phyloP scores from a whole-genome alignment of 2,329 filamentous ascomycete genomes.

The Cladophialophora immunda region DNA sequence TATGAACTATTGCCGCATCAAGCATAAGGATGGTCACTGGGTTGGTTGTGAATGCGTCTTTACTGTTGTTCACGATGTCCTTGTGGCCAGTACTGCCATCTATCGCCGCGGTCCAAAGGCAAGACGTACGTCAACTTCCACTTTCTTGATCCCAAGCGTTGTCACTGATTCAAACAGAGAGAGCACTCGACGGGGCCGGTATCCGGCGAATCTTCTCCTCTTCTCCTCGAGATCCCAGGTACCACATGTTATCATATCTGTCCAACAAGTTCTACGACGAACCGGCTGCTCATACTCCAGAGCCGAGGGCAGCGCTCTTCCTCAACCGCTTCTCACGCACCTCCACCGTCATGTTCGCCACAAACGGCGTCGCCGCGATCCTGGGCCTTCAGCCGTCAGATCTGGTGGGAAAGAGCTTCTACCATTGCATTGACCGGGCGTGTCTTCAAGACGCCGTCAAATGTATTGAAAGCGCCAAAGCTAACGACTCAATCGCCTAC shows the following conservation, averaged over 20 bases:
- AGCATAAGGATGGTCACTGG: conserved; percentile 74
- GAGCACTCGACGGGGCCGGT: conserved; percentile 78
- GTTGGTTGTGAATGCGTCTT: conserved; percentile 88
- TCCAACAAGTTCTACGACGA: conserved; percentile 75
- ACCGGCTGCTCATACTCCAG: conserved; percentile 67
- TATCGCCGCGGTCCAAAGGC: conserved; percentile 75
- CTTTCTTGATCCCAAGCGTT: conserved; percentile 9
- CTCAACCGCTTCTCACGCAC: conserved; percentile 86
- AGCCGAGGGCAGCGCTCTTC: conserved; percentile 84
- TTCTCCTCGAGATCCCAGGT: conserved; percentile 81
- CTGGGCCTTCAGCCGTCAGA: conserved; percentile 75
- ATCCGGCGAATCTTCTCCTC: conserved; percentile 82
- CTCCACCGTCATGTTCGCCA: conserved; percentile 85
- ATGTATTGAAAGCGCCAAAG: conserved; percentile 84
- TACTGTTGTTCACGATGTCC: conserved; percentile 85
- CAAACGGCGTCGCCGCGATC: conserved; percentile 76
- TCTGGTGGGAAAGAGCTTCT: conserved; percentile 81
- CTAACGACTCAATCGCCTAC: conserved; percentile 90
- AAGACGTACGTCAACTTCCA: conserved; percentile 68
- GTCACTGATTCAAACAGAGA: conserved; percentile 61
- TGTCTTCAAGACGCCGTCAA: conserved; percentile 79
- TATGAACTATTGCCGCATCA: conserved; percentile 79
- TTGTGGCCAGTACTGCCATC: conserved; percentile 84
- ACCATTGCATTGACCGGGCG: conserved; percentile 82
- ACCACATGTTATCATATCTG: conserved; percentile 87